phyloP scores from a whole-genome alignment of 345 rosid genomes.

The Populus ilicifolia region DNA sequence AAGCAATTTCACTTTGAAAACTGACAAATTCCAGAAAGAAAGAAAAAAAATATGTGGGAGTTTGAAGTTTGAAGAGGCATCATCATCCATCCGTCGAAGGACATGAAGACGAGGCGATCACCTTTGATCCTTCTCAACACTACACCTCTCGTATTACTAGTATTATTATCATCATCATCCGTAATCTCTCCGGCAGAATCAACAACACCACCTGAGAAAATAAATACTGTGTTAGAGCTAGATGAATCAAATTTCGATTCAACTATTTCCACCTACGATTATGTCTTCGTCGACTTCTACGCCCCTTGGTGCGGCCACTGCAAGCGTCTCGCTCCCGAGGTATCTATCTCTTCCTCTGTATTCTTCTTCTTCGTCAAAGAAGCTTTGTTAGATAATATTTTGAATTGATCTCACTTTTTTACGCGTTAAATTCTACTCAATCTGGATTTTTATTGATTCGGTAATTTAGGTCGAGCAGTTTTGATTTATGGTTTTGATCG shows the following conservation, averaged over 20 bases:
- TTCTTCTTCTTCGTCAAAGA: neutral
- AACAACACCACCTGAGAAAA: neutral
- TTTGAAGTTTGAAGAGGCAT: neutral
- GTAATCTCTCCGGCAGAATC: neutral
- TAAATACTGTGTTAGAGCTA: slow-evolving; percentile 67
- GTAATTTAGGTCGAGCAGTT: neutral
- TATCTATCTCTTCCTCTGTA: slow-evolving; percentile 8
- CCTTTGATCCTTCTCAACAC: neutral
- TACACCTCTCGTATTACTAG: too few relatives aligned
- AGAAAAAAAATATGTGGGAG: neutral
- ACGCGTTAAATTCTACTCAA: neutral
- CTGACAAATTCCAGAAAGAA: neutral
- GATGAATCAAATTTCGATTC: slow-evolving; percentile 81
- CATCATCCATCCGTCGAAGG: neutral
- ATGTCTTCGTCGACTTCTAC: slow-evolving; percentile 78
- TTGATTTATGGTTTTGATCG: neutral
- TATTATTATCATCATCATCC: neutral
- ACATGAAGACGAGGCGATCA: neutral
- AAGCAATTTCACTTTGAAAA: neutral
- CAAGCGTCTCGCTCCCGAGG: slow-evolving; percentile 92
- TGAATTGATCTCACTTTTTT: neutral
- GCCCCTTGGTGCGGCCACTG: slow-evolving; percentile 99
- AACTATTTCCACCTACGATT: slow-evolving; percentile 68
- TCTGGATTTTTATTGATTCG: neutral
- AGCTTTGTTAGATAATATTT: neutral